A percentile compares a stretch with the other conserved stretches of the same genome.
phyloP scores from a whole-genome alignment of 2,329 filamentous ascomycete genomes.

The Cercospora sesami region DNA sequence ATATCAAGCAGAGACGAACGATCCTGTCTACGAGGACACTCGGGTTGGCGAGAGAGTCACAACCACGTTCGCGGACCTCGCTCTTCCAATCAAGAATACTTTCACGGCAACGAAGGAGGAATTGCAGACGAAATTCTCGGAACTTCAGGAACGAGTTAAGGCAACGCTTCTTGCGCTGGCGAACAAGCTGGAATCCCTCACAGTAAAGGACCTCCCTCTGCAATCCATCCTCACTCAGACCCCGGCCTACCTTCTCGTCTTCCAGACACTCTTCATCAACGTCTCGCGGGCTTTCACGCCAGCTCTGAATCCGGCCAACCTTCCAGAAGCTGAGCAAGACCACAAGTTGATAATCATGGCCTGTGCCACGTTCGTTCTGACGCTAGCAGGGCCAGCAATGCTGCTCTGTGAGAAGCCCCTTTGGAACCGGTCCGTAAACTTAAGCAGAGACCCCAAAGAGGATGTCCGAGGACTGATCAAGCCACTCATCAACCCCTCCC shows the following conservation, averaged over 20 bases:
- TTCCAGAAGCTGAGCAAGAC: neutral
- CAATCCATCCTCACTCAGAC: neutral
- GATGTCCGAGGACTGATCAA: neutral
- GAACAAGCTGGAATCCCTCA: neutral
- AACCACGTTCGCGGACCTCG: neutral
- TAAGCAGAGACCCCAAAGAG: neutral
- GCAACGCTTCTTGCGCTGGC: neutral
- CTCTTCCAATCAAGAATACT: neutral
- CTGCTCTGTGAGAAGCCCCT: neutral
- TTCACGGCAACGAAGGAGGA: neutral
- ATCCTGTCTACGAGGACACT: neutral
- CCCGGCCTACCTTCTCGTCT: neutral
- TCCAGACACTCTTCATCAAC: neutral
- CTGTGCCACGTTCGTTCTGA: neutral
- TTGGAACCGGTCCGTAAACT: neutral
- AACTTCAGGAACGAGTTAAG: neutral
- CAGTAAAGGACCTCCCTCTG: neutral
- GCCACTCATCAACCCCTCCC: neutral
- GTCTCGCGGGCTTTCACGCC: neutral
- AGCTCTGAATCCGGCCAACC: neutral
- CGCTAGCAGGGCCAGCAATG: neutral
- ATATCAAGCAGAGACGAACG: neutral
- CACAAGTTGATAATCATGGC: neutral
- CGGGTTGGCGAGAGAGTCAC: neutral
- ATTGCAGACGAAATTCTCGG: neutral